Conservation (phyloP, 163 green algal species). For the Scenedesmus sp. region DNA sequence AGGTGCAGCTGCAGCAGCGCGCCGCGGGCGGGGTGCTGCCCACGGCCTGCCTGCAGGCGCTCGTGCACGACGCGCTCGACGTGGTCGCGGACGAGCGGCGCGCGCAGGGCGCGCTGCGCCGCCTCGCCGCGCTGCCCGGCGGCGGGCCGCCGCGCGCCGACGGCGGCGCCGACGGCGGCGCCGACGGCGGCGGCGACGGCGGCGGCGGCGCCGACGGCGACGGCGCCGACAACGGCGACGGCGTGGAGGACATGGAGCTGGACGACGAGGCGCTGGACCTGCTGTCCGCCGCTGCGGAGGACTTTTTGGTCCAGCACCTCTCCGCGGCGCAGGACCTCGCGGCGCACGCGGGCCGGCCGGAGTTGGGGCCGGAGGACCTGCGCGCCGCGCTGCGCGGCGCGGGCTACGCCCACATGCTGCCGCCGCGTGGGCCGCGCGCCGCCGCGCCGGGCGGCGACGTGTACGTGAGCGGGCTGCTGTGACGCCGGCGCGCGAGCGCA, state of each 20-base stretch:
- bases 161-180: neutral
- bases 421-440: neutral
- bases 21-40: neutral
- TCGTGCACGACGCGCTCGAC: slow-evolving; percentile 27
- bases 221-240: neutral
- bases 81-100: neutral
- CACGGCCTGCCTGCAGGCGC: neutral
- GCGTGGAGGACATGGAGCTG: slow-evolving; percentile 4
- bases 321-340: neutral
- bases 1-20: slow-evolving; percentile 36
- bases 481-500: too few relatives aligned
- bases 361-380: slow-evolving; percentile 21
- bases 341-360: slow-evolving; percentile 19
- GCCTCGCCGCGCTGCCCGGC: too few relatives aligned
- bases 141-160: neutral
- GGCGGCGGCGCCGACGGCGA: neutral
- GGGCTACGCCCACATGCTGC: slow-evolving; percentile 31
- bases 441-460: too few relatives aligned
- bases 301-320: slow-evolving; percentile 40
- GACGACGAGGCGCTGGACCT: slow-evolving; percentile 18
- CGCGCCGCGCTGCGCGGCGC: slow-evolving; percentile 4
- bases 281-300: slow-evolving; percentile 32
- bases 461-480: too few relatives aligned
- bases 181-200: slow-evolving; percentile 3
- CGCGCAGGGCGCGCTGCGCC: neutral